A percentile compares a stretch with the other conserved stretches of the same genome.
Conservation (phyloP, 2,329 filamentous ascomycete species). For the Pseudogymnoascus destructans region DNA sequence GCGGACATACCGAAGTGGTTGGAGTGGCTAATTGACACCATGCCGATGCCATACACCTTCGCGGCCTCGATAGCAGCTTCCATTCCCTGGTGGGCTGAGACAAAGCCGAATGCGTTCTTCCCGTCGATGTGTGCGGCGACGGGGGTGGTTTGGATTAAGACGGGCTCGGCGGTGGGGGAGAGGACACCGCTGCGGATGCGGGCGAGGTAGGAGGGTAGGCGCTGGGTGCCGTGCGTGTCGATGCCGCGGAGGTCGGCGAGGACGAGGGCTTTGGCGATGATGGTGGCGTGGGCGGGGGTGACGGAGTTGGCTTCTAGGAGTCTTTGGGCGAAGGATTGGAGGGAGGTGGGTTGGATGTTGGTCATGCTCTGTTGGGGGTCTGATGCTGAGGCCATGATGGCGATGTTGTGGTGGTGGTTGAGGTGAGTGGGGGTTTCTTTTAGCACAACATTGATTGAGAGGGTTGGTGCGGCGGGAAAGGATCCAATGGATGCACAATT, state of each 20-base stretch:
- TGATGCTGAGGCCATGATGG: slow-evolving; percentile 6
- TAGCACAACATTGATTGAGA: not conserved
- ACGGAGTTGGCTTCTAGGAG: slow-evolving; percentile 51
- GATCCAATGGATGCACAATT: not conserved
- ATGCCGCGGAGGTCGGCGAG: slow-evolving; percentile 66
- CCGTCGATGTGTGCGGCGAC: slow-evolving; percentile 57
- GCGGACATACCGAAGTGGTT: slow-evolving; percentile 80
- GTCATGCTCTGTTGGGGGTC: not conserved
- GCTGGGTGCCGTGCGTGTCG: slow-evolving; percentile 67
- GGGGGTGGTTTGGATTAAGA: slow-evolving; percentile 49
- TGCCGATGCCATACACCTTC: slow-evolving; percentile 52
- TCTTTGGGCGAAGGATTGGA: slow-evolving; percentile 33
- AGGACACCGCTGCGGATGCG: slow-evolving; percentile 59
- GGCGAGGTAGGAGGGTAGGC: slow-evolving; percentile 64
- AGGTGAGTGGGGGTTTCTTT: not conserved
- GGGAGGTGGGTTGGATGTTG: not conserved
- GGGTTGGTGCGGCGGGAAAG: not conserved
- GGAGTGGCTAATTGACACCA: slow-evolving; percentile 61
- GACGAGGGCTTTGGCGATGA: slow-evolving; percentile 55
- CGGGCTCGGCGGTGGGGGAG: slow-evolving; percentile 45
- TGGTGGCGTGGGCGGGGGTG: slow-evolving; percentile 41
- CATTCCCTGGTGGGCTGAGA: slow-evolving; percentile 57
- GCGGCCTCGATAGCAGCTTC: slow-evolving; percentile 53
- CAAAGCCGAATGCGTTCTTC: slow-evolving; percentile 62
- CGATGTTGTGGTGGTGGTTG: not conserved